A percentile compares a stretch with the other conserved stretches of the same genome.
These are phyloP conservation scores for Rhodofomes roseus DNA, from an alignment of 1,284 basidiomycete species.

Conservation along the genomic window DNA sequence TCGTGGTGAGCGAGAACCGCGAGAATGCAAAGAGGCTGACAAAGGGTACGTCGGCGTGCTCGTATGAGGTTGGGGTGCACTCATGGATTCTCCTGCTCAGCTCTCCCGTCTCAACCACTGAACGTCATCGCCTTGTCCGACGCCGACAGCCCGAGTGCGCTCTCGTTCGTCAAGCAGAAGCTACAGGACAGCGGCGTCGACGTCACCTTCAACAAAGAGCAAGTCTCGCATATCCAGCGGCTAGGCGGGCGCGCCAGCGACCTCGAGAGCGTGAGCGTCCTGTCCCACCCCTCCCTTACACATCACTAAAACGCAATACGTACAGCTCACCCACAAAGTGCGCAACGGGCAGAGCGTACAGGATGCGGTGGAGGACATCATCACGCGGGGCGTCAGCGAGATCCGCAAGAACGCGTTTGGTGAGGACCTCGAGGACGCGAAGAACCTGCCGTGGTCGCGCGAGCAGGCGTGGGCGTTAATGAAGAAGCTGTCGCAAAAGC, in stretches of 20 bases:
- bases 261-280: constrained; percentile 65
- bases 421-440: constrained; percentile 86
- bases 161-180: constrained; percentile 81
- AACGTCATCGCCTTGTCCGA: constrained; percentile 78
- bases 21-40: constrained; percentile 84
- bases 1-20: constrained; percentile 88
- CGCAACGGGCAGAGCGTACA: constrained; percentile 68
- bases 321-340: constrained; percentile 82
- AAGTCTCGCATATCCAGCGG: constrained; percentile 58
- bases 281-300: background rate
- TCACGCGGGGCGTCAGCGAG: constrained; percentile 76
- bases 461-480: constrained; percentile 90
- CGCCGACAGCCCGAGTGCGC: constrained; percentile 78
- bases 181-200: constrained; percentile 58
- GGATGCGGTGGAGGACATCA: constrained; percentile 88
- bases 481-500: constrained; percentile 63
- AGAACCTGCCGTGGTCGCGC: constrained; percentile 78
- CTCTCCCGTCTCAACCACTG: constrained; percentile 84
- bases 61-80: background rate
- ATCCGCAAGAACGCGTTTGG: constrained; percentile 91
- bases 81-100: constrained; percentile 35
- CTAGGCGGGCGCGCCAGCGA: constrained; percentile 89
- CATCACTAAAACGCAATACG: background rate
- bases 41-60: constrained; percentile 47
- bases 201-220: constrained; percentile 46